Conservation (phyloP, 768 basidiomycete species). For the Fomitopsis serialis region DNA sequence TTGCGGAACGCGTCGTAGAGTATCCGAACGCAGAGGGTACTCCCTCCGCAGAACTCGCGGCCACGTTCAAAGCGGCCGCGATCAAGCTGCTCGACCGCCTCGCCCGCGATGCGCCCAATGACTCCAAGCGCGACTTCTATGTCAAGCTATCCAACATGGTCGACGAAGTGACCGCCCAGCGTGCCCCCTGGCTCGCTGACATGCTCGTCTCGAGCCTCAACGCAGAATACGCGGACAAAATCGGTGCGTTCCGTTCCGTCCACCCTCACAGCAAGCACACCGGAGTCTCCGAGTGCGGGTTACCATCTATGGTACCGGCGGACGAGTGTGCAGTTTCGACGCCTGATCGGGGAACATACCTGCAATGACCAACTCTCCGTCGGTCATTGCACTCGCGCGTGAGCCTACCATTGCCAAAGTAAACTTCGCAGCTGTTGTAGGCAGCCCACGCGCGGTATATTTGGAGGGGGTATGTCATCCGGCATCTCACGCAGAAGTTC, state of each 20-base stretch:
- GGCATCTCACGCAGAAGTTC: too few species aligned
- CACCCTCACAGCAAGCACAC: too few species aligned
- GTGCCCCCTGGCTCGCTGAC: conserved; percentile 73
- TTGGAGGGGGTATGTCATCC: too few species aligned
- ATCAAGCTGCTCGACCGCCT: conserved; percentile 64
- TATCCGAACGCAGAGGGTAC: conserved; percentile 31
- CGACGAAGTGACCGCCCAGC: conserved; percentile 60
- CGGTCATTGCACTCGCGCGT: too few species aligned
- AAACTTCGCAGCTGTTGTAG: too few species aligned
- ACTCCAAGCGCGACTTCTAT: conserved; percentile 59
- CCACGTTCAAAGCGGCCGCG: conserved; percentile 67
- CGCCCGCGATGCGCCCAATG: conserved; percentile 33
- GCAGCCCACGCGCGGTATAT: too few species aligned
- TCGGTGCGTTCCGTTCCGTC: conserved; percentile 44
- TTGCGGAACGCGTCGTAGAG: conserved; percentile 21
- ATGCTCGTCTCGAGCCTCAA: conserved; percentile 61
- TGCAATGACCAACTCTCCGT: too few species aligned
- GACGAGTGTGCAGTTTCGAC: too few species aligned
- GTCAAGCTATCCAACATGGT: conserved; percentile 65
- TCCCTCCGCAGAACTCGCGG: conserved; percentile 50
- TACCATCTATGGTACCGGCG: too few species aligned
- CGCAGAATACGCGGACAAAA: conserved; percentile 64
- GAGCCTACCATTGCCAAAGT: too few species aligned
- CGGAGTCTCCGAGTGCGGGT: too few species aligned
- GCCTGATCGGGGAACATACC: too few species aligned